These are phyloP conservation scores for Nitzschia palea DNA, from an alignment of 108 stramenopile genomes.

Conservation along the genomic window DNA sequence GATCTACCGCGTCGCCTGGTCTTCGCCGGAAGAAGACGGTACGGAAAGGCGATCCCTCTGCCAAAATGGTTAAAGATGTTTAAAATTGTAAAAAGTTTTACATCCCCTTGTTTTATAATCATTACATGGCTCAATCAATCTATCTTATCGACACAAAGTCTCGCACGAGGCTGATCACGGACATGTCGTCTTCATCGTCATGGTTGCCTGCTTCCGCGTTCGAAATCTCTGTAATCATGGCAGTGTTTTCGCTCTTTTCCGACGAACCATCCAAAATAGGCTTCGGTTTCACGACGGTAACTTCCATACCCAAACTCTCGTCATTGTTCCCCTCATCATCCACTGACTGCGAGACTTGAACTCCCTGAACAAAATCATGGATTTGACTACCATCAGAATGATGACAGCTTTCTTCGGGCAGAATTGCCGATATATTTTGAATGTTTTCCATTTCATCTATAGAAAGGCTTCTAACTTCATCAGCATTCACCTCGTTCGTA, in stretches of 20 bases:
- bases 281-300: not conserved
- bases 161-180: slow-evolving; percentile 5
- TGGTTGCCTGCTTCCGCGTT: slow-evolving; percentile 6
- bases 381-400: not conserved
- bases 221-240: not conserved
- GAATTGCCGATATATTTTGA: too few relatives aligned
- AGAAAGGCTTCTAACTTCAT: too few relatives aligned
- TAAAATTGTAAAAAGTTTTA: not conserved
- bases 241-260: not conserved
- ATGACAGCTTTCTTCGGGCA: not conserved
- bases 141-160: too few relatives aligned
- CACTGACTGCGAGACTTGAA: not conserved
- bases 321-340: not conserved
- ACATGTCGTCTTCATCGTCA: slow-evolving; percentile 4
- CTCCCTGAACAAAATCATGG: not conserved
- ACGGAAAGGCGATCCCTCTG: not conserved
- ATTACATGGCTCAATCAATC: not conserved
- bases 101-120: not conserved
- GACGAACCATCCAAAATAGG: not conserved
- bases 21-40: not conserved
- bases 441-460: too few relatives aligned
- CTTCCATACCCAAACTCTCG: slow-evolving; percentile 1
- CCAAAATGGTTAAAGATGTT: slow-evolving; percentile 18
- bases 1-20: not conserved
- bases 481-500: too few relatives aligned